Evolutionary conservation across 805 yeast species (phyloP), one percentile per base, ranked within the genome.

Genomic region (Candida krabiensis): DNA sequence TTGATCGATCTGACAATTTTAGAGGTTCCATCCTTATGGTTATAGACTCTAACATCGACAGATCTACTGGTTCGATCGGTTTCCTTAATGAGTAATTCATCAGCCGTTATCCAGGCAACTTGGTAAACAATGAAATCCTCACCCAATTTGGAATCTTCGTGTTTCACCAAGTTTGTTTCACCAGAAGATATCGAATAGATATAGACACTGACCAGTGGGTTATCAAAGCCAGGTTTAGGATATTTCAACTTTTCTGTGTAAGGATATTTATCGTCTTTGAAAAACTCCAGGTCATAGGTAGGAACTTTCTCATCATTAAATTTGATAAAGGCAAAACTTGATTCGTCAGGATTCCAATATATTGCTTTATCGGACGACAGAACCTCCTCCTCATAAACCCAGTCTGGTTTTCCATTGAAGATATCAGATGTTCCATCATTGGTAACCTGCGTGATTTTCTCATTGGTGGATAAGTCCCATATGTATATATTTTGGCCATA

Each of bases 341-440:
- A 56, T 46, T 81, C 85, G 45, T 79, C 77, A 1, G 83, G 81
- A 12, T 81, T 65, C 89, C 91, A 85, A 85, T 88, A 84, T 9
- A 84, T 63, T 0, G 84, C 78, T 24, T 57, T 61, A 44, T 83
- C 90, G 12, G 63, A 50, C 0, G 71, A 71, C 9, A 80, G 60
- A 1, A 86, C 86, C 52, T 86, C 95, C 53, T 86, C 95, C 56
- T 86, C 95, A 57, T 85, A 85, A 2, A 85, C 81, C 93, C 95
- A 86, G 53, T 85, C 93, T 0, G 90, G 80, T 45, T 71, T 80
- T 5, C 87, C 95, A 49, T 85, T 80, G 43, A 73, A 69, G 4
- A 83, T 63, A 13, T 70, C 61, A 0, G 45, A 53, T 9, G 71
- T 63, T 0, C 89, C 90, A 54, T 77, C 83, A 4, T 45, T 42